These are phyloP conservation scores for Alternaria gansuensis DNA, from an alignment of 2,329 filamentous ascomycete species.

Conservation along the genomic window DNA sequence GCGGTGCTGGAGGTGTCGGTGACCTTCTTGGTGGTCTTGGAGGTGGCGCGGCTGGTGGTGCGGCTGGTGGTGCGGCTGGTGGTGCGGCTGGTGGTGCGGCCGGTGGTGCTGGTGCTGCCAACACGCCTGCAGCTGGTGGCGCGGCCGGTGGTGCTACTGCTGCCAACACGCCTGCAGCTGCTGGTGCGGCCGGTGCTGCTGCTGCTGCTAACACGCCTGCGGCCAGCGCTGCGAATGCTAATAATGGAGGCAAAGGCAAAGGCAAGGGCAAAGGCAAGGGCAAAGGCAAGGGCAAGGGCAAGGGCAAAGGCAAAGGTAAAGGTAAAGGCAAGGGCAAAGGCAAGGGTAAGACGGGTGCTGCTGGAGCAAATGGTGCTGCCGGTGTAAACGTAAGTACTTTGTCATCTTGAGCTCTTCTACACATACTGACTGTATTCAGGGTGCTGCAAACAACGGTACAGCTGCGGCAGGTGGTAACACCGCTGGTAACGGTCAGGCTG, in stretches of 20 bases:
- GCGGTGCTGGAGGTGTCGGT: conserved; percentile 6
- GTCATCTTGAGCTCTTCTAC: neutral
- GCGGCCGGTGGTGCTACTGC: neutral
- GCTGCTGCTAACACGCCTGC: conserved; percentile 5
- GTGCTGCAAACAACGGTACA: conserved; percentile 15
- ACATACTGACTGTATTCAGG: neutral
- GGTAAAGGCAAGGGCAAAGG: conserved; percentile 3
- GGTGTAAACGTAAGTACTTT: conserved; percentile 4
- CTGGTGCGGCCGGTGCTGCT: conserved; percentile 1
- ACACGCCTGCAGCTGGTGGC: neutral
- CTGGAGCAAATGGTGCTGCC: neutral
- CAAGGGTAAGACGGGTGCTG: conserved; percentile 15
- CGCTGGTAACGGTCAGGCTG: neutral
- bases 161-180: conserved; percentile 5
- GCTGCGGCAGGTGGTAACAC: conserved; percentile 4
- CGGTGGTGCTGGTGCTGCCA: conserved; percentile 10
- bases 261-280: too few relatives aligned
- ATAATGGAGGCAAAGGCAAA: neutral
- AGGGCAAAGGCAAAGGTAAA: conserved; percentile 1
- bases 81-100: neutral
- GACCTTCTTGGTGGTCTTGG: conserved; percentile 19
- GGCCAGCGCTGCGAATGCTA: neutral
- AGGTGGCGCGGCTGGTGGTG: conserved; percentile 10
- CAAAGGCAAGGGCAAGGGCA: conserved; percentile 16
- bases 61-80: neutral